Evolutionary conservation across 164 flowering plant species (phyloP), one percentile per base, ranked within the genome.

Genomic region (Warburgia ugandensis): DNA sequence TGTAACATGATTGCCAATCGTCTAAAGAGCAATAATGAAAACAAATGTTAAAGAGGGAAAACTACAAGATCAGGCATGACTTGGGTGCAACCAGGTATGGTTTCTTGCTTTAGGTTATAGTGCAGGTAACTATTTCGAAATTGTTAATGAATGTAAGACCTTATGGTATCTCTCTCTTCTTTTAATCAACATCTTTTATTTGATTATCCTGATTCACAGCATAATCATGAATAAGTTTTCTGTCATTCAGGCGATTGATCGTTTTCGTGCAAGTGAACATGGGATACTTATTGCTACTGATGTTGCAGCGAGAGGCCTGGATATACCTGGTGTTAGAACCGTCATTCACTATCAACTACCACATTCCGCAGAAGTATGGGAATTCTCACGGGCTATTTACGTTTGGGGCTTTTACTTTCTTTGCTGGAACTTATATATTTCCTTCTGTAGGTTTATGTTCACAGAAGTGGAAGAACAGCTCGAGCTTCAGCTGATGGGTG

Each of bases 381-480:
- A 48, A 21, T 50, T 56, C 16, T n/a, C 36, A 48, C 20, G 31
- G 31, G 26, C 2, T 42, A 32, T 33, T 50, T 9, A 17, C 10
- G 12, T 30, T 22, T 23, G 6, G 8, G 1, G 27, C 29, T 22
- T 50, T 22, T 25, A 29, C 14, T 3, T 27, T 7, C 29, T 47
- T 45, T 54, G 21, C 38, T 6, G 13, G 29, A n/a, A 20, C 16
- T 48, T 25, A 6, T 31, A 31, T 52, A 30, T 6, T 60, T 60
- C 6, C 56, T 33, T 23, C 47, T 31, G 35, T 58, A 92, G 98
- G 85, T 86, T 49, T 92, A 92, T 70, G 82, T 92, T 39, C 98
- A 92, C 58, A 80, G 98, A 83, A 77, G 98, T 74, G 98, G 98
- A 63, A 75, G 98, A 77, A 92, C 98, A 52, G 96, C 96, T 44